Evolutionary conservation across 169 alveolate genomes (phyloP).

Genomic region (Eimeria maxima): DNA sequence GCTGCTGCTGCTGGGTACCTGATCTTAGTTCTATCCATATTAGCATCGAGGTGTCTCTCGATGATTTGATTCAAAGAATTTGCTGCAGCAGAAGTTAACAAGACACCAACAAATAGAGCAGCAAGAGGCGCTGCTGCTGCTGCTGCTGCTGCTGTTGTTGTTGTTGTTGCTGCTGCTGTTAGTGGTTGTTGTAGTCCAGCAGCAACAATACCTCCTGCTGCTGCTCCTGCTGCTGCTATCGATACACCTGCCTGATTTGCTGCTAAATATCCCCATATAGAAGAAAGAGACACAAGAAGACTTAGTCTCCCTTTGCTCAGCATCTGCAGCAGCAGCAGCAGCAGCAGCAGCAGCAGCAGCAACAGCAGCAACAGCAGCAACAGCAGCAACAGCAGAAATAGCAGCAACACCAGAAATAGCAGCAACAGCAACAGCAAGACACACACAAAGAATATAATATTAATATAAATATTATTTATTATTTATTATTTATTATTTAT

Average conservation of each 20-base stretch:
- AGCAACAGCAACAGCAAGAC: too few species aligned
- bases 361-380: slow-evolving; percentile 8
- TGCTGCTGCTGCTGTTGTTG: too few species aligned
- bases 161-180: too few species aligned
- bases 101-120: slow-evolving; percentile 62
- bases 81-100: slow-evolving; percentile 78
- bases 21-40: slow-evolving; percentile 75
- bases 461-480: too few species aligned
- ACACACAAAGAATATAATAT: too few species aligned
- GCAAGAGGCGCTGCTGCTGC: background rate
- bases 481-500: too few species aligned
- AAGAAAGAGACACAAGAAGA: slow-evolving; percentile 56
- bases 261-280: slow-evolving; percentile 64
- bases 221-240: slow-evolving; percentile 10
- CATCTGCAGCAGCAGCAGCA: background rate
- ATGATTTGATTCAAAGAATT: slow-evolving; percentile 72
- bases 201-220: too few species aligned
- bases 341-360: slow-evolving; percentile 25
- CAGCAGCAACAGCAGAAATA: background rate
- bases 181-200: too few species aligned
- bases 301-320: slow-evolving; percentile 79
- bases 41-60: slow-evolving; percentile 76
- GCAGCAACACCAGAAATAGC: too few species aligned
- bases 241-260: slow-evolving; percentile 35
- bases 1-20: slow-evolving; percentile 30